Evolutionary conservation across 208 protist species (phyloP).

Genomic region (Leishmania mexicana): DNA sequence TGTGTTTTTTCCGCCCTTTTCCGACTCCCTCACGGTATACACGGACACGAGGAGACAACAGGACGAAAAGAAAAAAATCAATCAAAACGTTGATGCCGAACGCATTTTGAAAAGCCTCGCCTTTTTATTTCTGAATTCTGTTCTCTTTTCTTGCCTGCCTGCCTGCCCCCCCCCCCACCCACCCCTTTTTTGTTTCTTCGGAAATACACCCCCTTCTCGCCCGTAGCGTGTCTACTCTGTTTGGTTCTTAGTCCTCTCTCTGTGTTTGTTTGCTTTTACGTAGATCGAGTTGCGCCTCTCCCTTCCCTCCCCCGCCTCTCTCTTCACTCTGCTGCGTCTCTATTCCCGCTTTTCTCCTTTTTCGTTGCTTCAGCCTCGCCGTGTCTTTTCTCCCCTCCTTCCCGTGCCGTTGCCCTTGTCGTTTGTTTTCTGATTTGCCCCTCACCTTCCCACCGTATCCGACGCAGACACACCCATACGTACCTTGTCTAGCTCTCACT

Average conservation of each 20-base stretch:
- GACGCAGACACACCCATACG: neutral
- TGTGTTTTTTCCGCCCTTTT: neutral
- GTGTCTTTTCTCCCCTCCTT: neutral
- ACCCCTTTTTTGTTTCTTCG: neutral
- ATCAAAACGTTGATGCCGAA: neutral
- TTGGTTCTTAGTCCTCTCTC: neutral
- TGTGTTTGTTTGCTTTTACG: neutral
- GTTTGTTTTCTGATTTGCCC: neutral
- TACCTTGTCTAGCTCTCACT: neutral
- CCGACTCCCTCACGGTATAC: conserved; percentile 2
- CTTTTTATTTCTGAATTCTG: neutral
- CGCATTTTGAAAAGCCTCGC: neutral
- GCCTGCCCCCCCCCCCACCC: too few species aligned
- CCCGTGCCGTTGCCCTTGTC: neutral
- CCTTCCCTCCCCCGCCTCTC: neutral
- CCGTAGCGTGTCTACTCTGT: neutral
- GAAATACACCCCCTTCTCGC: neutral
- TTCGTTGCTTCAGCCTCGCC: neutral
- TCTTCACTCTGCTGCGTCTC: conserved; percentile 12
- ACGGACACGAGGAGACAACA: conserved; percentile 8
- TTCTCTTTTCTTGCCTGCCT: neutral
- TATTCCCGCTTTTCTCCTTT: conserved; percentile 13
- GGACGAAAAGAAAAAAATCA: neutral
- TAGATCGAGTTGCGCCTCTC: neutral
- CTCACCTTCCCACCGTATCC: neutral